phyloP scores from a whole-genome alignment of 129 eudicot species.

The Dittrichia graveolens region DNA sequence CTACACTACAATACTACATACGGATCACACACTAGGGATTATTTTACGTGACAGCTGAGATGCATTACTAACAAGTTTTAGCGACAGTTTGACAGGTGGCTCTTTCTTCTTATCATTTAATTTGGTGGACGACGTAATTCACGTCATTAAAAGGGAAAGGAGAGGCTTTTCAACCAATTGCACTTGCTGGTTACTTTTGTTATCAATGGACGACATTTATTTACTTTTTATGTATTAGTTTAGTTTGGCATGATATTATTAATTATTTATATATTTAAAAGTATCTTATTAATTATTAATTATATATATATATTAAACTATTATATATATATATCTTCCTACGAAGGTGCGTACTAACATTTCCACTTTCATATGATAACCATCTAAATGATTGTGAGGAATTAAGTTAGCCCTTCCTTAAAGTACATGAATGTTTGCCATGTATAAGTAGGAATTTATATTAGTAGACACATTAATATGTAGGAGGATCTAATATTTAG shows the following conservation, averaged over 20 bases:
- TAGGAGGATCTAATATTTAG: no score
- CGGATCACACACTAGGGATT: slow-evolving; percentile 11
- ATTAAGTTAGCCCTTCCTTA: no score
- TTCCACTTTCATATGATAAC: no score
- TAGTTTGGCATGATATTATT: slow-evolving; percentile 8
- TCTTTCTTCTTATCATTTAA: slow-evolving; percentile 4
- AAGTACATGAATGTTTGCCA: no score
- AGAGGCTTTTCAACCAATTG: slow-evolving; percentile 31
- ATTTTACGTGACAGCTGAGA: slow-evolving; percentile 33
- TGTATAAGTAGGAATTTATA: no score
- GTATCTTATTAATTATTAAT: no score
- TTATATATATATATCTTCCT: no score
- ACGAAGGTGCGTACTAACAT: no score
- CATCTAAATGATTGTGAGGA: no score
- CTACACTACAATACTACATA: no score
- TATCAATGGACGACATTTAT: not conserved
- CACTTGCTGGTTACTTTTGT: not conserved
- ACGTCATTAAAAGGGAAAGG: slow-evolving; percentile 23
- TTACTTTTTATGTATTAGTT: slow-evolving; percentile 1
- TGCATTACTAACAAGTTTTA: slow-evolving; percentile 20
- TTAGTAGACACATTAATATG: no score
- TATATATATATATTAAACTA: no score
- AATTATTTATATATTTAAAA: not conserved
- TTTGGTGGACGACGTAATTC: slow-evolving; percentile 32
- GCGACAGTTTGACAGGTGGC: slow-evolving; percentile 31